Evolutionary conservation across 768 basidiomycete genomes (phyloP).

Genomic region (Amylocystis lapponica): DNA sequence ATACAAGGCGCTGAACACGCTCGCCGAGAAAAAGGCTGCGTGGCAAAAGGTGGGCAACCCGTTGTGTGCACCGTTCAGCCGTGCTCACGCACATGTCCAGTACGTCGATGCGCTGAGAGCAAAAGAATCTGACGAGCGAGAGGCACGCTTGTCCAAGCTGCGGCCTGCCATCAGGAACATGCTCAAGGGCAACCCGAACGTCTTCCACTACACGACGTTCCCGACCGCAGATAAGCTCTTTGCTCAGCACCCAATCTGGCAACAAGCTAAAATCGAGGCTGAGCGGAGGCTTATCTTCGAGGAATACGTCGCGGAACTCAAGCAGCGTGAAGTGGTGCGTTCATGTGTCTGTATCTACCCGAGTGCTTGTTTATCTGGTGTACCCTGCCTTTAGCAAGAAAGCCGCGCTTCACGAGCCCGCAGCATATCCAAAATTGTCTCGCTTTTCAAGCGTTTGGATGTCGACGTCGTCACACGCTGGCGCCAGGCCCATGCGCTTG

Average conservation of each 20-base stretch:
- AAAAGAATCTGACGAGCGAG: constrained; percentile 83
- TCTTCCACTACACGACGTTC: constrained; percentile 91
- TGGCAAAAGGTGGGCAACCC: constrained; percentile 77
- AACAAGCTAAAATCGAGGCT: constrained; percentile 75
- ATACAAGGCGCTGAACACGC: constrained; percentile 88
- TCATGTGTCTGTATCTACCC: constrained; percentile 7
- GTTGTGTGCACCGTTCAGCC: not conserved
- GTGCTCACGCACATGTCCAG: too few species aligned
- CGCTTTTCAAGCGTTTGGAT: constrained; percentile 79
- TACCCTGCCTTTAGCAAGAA: constrained; percentile 52
- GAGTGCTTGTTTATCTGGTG: not conserved
- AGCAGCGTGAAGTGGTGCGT: constrained; percentile 83
- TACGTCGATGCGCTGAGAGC: constrained; percentile 72
- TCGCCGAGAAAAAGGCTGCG: constrained; percentile 90
- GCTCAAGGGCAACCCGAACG: constrained; percentile 81
- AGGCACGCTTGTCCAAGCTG: constrained; percentile 75
- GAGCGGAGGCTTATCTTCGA: constrained; percentile 88
- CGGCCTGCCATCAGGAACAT: constrained; percentile 84
- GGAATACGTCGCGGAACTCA: constrained; percentile 84
- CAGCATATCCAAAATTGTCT: constrained; percentile 77
- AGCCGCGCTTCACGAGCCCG: constrained; percentile 69
- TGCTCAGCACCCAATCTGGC: constrained; percentile 86
- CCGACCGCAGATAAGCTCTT: constrained; percentile 84
- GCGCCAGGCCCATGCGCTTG: constrained; percentile 74
- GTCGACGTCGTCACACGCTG: constrained; percentile 94